phyloP scores from a whole-genome alignment of 768 basidiomycete species.

The Leucocoprinus sp. region DNA sequence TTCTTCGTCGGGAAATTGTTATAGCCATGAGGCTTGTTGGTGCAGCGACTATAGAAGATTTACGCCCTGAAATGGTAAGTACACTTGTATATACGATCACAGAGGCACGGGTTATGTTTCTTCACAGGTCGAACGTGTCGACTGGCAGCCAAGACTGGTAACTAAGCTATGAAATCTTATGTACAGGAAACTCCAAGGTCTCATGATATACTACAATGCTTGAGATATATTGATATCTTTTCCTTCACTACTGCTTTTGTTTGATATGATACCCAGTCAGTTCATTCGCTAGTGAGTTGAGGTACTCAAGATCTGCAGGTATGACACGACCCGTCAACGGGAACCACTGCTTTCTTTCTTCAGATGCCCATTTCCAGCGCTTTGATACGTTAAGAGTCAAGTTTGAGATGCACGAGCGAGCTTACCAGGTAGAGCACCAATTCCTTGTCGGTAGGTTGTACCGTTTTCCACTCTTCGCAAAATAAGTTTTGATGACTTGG shows the following conservation, averaged over 20 bases:
- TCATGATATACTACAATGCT: not conserved
- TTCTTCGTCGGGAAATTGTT: slow-evolving; percentile 71
- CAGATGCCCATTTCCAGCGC: slow-evolving; percentile 70
- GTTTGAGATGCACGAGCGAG: not conserved
- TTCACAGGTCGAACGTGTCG: slow-evolving; percentile 44
- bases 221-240: not conserved
- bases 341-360: slow-evolving; percentile 43
- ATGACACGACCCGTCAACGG: slow-evolving; percentile 35
- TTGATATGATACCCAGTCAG: slow-evolving; percentile 8
- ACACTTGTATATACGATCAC: no score
- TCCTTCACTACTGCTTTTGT: not conserved
- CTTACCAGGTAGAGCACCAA: slow-evolving; percentile 58
- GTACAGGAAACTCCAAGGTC: not conserved
- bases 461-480: slow-evolving; percentile 51
- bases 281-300: slow-evolving; percentile 31
- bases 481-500: slow-evolving; percentile 21
- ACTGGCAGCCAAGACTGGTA: slow-evolving; percentile 45
- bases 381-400: slow-evolving; percentile 17
- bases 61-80: slow-evolving; percentile 69
- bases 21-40: slow-evolving; percentile 73
- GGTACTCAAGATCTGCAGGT: slow-evolving; percentile 27
- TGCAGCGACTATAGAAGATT: slow-evolving; percentile 51
- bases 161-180: slow-evolving; percentile 24
- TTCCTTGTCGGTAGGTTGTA: slow-evolving; percentile 63
- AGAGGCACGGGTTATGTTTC: no score